These are phyloP conservation scores for Mycena alexandri DNA, from an alignment of 768 basidiomycete species.

Conservation along the genomic window DNA sequence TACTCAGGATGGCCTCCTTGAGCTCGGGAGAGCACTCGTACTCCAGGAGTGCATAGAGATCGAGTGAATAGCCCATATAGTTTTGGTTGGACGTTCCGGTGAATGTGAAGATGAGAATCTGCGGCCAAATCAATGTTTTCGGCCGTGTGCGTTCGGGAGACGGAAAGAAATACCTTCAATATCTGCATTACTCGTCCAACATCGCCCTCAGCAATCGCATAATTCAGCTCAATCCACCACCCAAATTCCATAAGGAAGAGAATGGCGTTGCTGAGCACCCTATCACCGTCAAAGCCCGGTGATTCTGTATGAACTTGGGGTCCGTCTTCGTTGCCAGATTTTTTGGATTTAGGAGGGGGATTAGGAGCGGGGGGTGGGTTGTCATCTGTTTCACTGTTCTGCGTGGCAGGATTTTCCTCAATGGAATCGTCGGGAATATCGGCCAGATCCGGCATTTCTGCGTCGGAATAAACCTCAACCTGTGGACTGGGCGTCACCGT, in stretches of 20 bases:
- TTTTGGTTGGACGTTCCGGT: constrained; percentile 37
- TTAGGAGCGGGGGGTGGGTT: neutral
- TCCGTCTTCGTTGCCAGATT: constrained; percentile 1
- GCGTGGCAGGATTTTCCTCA: too few relatives aligned
- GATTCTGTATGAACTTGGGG: constrained; percentile 13
- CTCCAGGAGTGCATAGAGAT: constrained; percentile 39
- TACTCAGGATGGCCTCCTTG: constrained; percentile 34
- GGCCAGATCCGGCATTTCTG: neutral
- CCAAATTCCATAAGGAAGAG: constrained; percentile 40
- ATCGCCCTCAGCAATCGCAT: constrained; percentile 47
- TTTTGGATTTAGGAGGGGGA: neutral
- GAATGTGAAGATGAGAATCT: constrained; percentile 8
- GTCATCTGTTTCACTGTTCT: neutral
- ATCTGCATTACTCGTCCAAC: constrained; percentile 39
- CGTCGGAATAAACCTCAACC: neutral
- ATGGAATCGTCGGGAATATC: neutral
- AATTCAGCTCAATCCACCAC: constrained; percentile 41
- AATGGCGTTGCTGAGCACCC: constrained; percentile 39
- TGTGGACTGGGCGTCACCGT: neutral
- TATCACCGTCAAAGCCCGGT: constrained; percentile 39
- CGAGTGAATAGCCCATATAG: constrained; percentile 43
- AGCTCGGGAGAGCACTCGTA: constrained; percentile 42
- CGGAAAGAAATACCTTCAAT: neutral
- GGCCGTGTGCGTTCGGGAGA: neutral
- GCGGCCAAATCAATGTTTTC: neutral